A percentile compares a stretch with the other conserved stretches of the same genome.
Conservation (phyloP, 805 yeast genomes). For the Nakazawaea siamensis region DNA sequence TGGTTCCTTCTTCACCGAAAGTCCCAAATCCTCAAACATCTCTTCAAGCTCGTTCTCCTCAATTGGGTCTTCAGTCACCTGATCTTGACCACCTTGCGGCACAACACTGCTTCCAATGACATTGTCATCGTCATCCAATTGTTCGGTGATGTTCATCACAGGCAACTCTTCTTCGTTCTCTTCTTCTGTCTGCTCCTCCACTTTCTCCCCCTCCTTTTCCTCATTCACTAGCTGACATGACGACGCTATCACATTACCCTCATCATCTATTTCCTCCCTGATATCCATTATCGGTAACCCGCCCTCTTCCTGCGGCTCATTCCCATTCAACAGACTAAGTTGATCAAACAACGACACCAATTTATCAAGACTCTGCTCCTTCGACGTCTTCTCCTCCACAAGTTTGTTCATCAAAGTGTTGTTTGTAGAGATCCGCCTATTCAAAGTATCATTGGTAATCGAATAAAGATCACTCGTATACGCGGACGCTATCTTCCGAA, state of each 20-base stretch:
- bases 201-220: neutral
- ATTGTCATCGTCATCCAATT: conserved; percentile 77
- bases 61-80: conserved; percentile 3
- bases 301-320: conserved; percentile 18
- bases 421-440: conserved; percentile 1
- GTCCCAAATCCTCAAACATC: conserved; percentile 27
- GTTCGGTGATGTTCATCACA: conserved; percentile 77
- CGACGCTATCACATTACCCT: conserved; percentile 36
- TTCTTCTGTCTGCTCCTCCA: neutral
- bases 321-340: conserved; percentile 10
- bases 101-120: conserved; percentile 26
- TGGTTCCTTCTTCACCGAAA: neutral
- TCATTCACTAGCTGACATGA: too few species aligned
- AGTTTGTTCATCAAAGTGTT: conserved; percentile 4
- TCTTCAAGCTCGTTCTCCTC: conserved; percentile 24
- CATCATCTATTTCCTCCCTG: conserved; percentile 71
- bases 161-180: conserved; percentile 37
- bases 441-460: conserved; percentile 4
- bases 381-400: conserved; percentile 8
- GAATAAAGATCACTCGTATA: conserved; percentile 3
- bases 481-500: conserved; percentile 5
- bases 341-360: conserved; percentile 19
- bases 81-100: neutral
- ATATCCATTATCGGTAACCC: conserved; percentile 36
- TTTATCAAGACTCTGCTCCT: conserved; percentile 19